Percentiles rank a stretch among this genome's conserved stretches.
Conservation (phyloP, 305 asterid genomes). For the Striga hermonthica region DNA sequence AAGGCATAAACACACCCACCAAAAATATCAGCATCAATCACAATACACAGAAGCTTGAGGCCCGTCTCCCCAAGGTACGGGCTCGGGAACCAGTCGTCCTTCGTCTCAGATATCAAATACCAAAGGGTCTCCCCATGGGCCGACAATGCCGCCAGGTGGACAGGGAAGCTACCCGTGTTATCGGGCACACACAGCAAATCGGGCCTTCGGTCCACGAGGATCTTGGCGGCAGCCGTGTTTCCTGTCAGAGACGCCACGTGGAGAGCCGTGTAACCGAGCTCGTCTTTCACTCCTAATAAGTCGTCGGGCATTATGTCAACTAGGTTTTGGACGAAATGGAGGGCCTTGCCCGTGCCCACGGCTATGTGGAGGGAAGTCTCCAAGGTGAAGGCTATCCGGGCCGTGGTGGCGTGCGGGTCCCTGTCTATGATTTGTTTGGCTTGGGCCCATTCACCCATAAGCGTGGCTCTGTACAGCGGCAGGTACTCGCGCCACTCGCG, state of each 20-base stretch:
- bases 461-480: conserved; percentile 5
- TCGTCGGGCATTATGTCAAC: not conserved
- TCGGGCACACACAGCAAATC: conserved; percentile 7
- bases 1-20: not conserved
- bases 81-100: not conserved
- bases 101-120: conserved; percentile 8
- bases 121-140: conserved; percentile 29
- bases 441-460: not conserved
- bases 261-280: conserved; percentile 37
- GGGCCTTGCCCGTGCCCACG: conserved; percentile 30
- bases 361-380: conserved; percentile 46
- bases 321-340: not conserved
- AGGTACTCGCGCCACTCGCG: not conserved
- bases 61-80: conserved; percentile 4
- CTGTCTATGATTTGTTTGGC: conserved; percentile 10
- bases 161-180: conserved; percentile 26
- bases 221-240: conserved; percentile 31
- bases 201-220: conserved; percentile 26
- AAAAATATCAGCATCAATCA: not conserved
- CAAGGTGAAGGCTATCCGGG: conserved; percentile 32
- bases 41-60: not conserved
- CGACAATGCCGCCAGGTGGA: conserved; percentile 40
- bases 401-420: conserved; percentile 21
- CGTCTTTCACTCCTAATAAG: conserved; percentile 29
- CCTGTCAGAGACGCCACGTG: conserved; percentile 42